These are phyloP conservation scores for Helicostylum pulchrum DNA, from an alignment of 192 early-diverging fungal species.

Conservation along the genomic window DNA sequence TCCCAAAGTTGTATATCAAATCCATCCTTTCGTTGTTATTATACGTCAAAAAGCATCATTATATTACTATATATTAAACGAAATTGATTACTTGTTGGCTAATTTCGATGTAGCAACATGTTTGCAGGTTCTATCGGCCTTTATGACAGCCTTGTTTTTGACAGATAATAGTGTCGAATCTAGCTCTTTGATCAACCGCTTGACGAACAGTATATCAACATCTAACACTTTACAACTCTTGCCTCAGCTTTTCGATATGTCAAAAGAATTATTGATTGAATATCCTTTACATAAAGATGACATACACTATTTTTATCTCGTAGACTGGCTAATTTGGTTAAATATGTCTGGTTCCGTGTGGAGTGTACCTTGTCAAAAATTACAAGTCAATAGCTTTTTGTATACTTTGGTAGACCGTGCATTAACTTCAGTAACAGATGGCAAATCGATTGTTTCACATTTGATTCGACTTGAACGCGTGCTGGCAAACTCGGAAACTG, in stretches of 20 bases:
- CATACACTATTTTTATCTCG: neutral
- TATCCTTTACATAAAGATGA: neutral
- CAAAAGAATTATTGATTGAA: neutral
- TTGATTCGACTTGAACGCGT: constrained; percentile 10
- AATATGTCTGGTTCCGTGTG: neutral
- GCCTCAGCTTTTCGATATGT: neutral
- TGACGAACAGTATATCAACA: neutral
- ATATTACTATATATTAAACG: constrained; percentile 9
- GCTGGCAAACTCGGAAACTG: neutral
- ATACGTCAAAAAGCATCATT: constrained; percentile 11
- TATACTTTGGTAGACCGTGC: constrained; percentile 20
- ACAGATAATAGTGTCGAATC: constrained; percentile 3
- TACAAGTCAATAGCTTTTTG: neutral
- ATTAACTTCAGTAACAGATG: constrained; percentile 3
- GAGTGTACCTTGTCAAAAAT: neutral
- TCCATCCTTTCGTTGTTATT: constrained; percentile 17
- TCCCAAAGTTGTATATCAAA: neutral
- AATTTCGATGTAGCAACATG: neutral
- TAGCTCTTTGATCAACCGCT: constrained; percentile 15
- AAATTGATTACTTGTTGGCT: constrained; percentile 9
- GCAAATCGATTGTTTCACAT: constrained; percentile 7
- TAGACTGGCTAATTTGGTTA: neutral
- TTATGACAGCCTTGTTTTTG: constrained; percentile 20
- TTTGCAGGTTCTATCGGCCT: neutral
- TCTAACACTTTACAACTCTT: neutral